Evolutionary conservation across 2,329 filamentous ascomycete genomes (phyloP).

Genomic region (Nemania sp.): DNA sequence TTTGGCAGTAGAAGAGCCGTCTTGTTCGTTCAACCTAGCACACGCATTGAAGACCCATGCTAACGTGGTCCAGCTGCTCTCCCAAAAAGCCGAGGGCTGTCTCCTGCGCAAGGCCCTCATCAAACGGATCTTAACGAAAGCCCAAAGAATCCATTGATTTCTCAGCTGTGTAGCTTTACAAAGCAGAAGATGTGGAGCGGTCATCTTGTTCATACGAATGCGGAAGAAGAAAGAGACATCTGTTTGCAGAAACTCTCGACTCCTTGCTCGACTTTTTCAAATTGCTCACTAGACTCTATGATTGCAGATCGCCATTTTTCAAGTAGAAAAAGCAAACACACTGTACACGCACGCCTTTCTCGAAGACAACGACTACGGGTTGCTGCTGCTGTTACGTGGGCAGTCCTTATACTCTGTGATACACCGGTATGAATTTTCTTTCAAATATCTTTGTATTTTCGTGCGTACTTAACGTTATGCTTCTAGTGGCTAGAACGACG

Average conservation of each 20-base stretch:
- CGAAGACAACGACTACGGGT: slow-evolving; percentile 6
- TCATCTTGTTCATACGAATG: neutral
- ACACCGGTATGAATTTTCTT: slow-evolving; percentile 4
- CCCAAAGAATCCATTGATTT: neutral
- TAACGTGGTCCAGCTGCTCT: too few species aligned
- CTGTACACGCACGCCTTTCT: neutral
- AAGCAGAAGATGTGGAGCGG: neutral
- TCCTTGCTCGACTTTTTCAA: neutral
- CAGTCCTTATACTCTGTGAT: slow-evolving; percentile 5
- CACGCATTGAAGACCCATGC: too few species aligned
- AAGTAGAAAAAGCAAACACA: neutral
- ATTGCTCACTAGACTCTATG: neutral
- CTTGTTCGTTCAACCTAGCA: too few species aligned
- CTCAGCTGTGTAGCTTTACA: neutral
- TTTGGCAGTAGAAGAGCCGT: too few species aligned
- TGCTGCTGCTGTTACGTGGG: slow-evolving; percentile 2
- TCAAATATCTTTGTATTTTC: neutral
- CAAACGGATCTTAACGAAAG: neutral
- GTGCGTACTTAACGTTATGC: neutral
- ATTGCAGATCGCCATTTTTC: neutral
- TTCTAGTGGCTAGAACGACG: slow-evolving; percentile 5
- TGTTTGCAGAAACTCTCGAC: neutral
- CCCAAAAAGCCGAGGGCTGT: neutral
- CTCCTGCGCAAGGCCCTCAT: neutral
- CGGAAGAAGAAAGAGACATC: neutral